These are phyloP conservation scores for Collybia nuda DNA, from an alignment of 768 basidiomycete species.

Conservation along the genomic window DNA sequence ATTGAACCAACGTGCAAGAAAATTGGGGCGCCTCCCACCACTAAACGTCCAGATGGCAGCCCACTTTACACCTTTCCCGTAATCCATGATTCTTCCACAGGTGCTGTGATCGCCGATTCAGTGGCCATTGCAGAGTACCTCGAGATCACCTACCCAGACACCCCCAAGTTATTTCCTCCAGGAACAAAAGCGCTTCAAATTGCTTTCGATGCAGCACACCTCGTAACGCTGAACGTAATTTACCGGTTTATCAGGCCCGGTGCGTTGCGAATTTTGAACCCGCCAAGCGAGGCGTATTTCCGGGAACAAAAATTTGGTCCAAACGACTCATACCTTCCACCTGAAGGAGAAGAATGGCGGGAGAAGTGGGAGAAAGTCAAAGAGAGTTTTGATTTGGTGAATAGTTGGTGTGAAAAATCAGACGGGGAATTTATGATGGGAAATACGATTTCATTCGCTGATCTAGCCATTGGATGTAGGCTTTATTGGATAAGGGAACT, in stretches of 20 bases:
- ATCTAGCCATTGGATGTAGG: constrained; percentile 1
- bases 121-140: constrained; percentile 40
- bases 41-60: constrained; percentile 20
- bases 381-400: constrained; percentile 17
- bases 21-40: constrained; percentile 30
- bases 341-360: constrained; percentile 27
- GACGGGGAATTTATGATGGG: constrained; percentile 3
- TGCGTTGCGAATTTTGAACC: constrained; percentile 19
- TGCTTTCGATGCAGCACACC: constrained; percentile 2
- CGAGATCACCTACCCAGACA: constrained; percentile 36
- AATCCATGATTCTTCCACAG: constrained; percentile 35
- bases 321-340: constrained; percentile 17
- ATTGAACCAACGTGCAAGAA: constrained; percentile 29
- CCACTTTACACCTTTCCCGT: constrained; percentile 38
- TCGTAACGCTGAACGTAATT: too few relatives aligned
- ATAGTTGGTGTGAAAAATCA: constrained; percentile 11
- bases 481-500: neutral
- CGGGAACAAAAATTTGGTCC: constrained; percentile 20
- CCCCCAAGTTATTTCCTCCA: constrained; percentile 28
- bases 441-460: neutral
- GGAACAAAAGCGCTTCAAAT: constrained; percentile 18
- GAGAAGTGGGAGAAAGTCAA: constrained; percentile 23
- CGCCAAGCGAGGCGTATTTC: constrained; percentile 31
- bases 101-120: constrained; percentile 31
- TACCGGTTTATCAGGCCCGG: too few relatives aligned